Percentiles rank a stretch among this genome's conserved stretches.
phyloP scores from a whole-genome alignment of 768 basidiomycete species.

The Leucocoprinus birnbaumii region DNA sequence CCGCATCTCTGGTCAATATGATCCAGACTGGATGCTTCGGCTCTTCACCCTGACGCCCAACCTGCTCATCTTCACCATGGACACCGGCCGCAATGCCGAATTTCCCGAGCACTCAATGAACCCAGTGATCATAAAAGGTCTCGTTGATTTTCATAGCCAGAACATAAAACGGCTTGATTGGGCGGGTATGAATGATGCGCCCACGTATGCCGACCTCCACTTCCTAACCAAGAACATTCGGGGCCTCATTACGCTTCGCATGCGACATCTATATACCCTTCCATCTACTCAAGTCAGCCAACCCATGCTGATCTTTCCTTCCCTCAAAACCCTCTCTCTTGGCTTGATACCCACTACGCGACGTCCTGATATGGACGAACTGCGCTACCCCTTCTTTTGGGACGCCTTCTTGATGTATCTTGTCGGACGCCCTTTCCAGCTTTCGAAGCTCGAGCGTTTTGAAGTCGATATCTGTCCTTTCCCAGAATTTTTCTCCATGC shows the following conservation, averaged over 20 bases:
- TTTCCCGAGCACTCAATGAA: slow-evolving; percentile 19
- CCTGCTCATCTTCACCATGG: slow-evolving; percentile 39
- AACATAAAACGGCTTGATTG: slow-evolving; percentile 44
- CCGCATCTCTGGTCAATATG: slow-evolving; percentile 29
- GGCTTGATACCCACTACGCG: slow-evolving; percentile 29
- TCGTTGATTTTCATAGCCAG: slow-evolving; percentile 26
- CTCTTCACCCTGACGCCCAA: slow-evolving; percentile 40
- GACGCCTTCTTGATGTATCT: slow-evolving; percentile 34
- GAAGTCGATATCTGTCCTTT: slow-evolving; percentile 39
- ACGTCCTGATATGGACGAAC: slow-evolving; percentile 9
- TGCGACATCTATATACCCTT: slow-evolving; percentile 37
- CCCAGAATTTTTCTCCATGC: slow-evolving; percentile 31
- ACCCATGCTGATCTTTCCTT: slow-evolving; percentile 27
- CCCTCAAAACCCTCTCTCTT: slow-evolving; percentile 39
- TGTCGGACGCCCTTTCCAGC: slow-evolving; percentile 28
- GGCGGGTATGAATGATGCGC: slow-evolving; percentile 39
- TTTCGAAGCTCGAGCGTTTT: slow-evolving; percentile 38
- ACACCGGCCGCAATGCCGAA: slow-evolving; percentile 23
- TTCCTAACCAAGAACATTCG: slow-evolving; percentile 29
- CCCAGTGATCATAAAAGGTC: slow-evolving; percentile 29
- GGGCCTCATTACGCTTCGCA: slow-evolving; percentile 36
- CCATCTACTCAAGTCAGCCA: slow-evolving; percentile 14
- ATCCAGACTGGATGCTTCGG: slow-evolving; percentile 26
- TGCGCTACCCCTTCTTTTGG: slow-evolving; percentile 25
- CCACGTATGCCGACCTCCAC: slow-evolving; percentile 36